A percentile compares a stretch with the other conserved stretches of the same genome.
Conservation (phyloP, 139 green algal genomes). For the Nannochloris sp. region DNA sequence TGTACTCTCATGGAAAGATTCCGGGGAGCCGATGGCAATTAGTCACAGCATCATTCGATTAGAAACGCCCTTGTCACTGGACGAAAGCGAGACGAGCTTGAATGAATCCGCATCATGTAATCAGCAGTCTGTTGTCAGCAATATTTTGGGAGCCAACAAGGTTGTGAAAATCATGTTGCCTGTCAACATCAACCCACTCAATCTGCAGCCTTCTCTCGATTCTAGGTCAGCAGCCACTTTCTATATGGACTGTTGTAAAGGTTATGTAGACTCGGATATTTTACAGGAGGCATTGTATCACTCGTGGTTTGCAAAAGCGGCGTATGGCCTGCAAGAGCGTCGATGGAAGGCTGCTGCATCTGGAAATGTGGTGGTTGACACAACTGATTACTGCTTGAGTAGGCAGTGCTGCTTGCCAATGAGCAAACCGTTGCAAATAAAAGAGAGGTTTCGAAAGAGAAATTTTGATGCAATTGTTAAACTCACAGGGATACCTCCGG, state of each 20-base stretch:
- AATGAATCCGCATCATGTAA: too few relatives aligned
- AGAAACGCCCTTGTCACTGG: too few relatives aligned
- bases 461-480: conserved; percentile 29
- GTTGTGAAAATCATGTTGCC: too few relatives aligned
- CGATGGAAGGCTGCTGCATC: conserved; percentile 15
- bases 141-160: too few relatives aligned
- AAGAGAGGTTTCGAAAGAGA: conserved; percentile 15
- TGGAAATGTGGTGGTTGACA: not conserved
- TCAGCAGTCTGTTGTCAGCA: too few relatives aligned
- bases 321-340: conserved; percentile 23
- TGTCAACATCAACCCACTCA: too few relatives aligned
- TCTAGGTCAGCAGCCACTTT: too few relatives aligned
- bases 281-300: conserved; percentile 12
- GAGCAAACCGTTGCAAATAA: not conserved
- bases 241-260: too few relatives aligned
- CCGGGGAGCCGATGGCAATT: too few relatives aligned
- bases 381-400: not conserved
- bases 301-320: conserved; percentile 17
- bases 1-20: not conserved
- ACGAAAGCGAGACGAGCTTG: too few relatives aligned
- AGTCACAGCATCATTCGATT: too few relatives aligned
- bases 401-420: not conserved
- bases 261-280: not conserved
- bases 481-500: conserved; percentile 9
- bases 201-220: too few relatives aligned